phyloP scores from a whole-genome alignment of 805 yeast species.

The Schwanniomyces vanrijiae region DNA sequence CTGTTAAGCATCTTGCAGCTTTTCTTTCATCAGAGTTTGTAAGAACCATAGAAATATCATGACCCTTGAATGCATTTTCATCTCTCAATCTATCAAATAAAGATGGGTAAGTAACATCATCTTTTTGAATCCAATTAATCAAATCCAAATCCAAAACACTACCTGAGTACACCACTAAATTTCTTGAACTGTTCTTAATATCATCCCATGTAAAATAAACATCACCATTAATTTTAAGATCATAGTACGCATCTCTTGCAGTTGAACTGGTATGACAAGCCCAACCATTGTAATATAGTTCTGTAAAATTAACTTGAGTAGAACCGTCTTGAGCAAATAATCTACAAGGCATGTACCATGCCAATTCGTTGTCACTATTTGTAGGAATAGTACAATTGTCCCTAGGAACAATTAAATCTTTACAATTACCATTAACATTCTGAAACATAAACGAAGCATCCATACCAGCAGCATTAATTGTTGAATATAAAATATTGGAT shows the following conservation, averaged over 20 bases:
- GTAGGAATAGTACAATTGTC: constrained; percentile 70
- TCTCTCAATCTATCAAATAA: constrained; percentile 64
- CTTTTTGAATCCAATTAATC: constrained; percentile 69
- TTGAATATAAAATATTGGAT: constrained; percentile 78
- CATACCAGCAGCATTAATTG: constrained; percentile 81
- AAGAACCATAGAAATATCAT: constrained; percentile 75
- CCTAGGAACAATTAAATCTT: constrained; percentile 69
- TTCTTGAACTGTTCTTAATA: constrained; percentile 64
- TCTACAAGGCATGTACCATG: constrained; percentile 97
- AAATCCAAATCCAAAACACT: constrained; percentile 80
- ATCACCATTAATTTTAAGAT: constrained; percentile 61
- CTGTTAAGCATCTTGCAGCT: constrained; percentile 79
- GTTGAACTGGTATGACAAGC: constrained; percentile 80
- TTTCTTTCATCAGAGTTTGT: constrained; percentile 65
- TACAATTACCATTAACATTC: constrained; percentile 90
- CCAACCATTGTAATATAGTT: constrained; percentile 74
- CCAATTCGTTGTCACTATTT: constrained; percentile 54
- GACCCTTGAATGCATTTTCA: constrained; percentile 61
- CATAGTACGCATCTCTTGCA: constrained; percentile 71
- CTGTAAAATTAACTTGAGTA: constrained; percentile 60
- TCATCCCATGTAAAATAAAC: constrained; percentile 92
- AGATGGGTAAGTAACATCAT: constrained; percentile 70
- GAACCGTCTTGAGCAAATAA: constrained; percentile 70
- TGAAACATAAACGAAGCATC: constrained; percentile 86
- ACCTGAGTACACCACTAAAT: constrained; percentile 86